Evolutionary conservation across 225 moss, liverwort and hornwort genomes (phyloP).

Genomic region (Physcomitrellopsis africana): DNA sequence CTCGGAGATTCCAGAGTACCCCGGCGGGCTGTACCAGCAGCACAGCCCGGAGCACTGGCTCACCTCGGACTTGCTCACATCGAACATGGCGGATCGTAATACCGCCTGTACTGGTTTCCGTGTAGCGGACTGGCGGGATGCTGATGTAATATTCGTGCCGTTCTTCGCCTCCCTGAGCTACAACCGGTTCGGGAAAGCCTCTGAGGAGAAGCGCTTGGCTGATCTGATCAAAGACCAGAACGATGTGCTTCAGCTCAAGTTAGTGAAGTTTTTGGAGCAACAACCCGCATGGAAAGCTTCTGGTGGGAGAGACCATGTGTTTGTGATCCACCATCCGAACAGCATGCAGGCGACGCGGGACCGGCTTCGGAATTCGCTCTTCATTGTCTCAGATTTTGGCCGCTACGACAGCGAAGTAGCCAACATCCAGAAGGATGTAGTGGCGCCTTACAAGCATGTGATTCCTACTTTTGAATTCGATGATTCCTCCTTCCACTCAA

Average conservation of each 20-base stretch:
- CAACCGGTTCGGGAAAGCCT: slow-evolving; percentile 28
- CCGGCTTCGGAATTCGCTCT: slow-evolving; percentile 12
- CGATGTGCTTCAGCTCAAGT: slow-evolving; percentile 43
- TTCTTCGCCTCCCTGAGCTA: slow-evolving; percentile 29
- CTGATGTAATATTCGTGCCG: slow-evolving; percentile 22
- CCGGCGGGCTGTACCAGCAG: slow-evolving; percentile 21
- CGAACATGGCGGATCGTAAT: slow-evolving; percentile 15
- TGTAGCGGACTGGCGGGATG: slow-evolving; percentile 6
- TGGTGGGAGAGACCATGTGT: slow-evolving; percentile 25
- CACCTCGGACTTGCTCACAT: slow-evolving; percentile 25
- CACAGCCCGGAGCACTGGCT: slow-evolving; percentile 36
- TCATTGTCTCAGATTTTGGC: slow-evolving; percentile 29
- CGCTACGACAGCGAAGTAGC: slow-evolving; percentile 20
- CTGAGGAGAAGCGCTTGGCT: slow-evolving; percentile 7
- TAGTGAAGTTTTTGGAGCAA: slow-evolving; percentile 27
- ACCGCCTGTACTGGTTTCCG: slow-evolving; percentile 11
- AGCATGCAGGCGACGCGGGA: slow-evolving; percentile 26
- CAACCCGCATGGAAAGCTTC: slow-evolving; percentile 30
- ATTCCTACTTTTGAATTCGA: slow-evolving; percentile 31
- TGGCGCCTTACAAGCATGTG: slow-evolving; percentile 37
- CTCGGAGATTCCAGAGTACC: slow-evolving; percentile 17
- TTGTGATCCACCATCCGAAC: slow-evolving; percentile 35
- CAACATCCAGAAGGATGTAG: slow-evolving; percentile 31
- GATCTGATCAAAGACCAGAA: slow-evolving; percentile 5
- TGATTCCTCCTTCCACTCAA: slow-evolving; percentile 27